Evolutionary conservation across 305 asterid genomes (phyloP).

Genomic region (Rubia tinctorum): DNA sequence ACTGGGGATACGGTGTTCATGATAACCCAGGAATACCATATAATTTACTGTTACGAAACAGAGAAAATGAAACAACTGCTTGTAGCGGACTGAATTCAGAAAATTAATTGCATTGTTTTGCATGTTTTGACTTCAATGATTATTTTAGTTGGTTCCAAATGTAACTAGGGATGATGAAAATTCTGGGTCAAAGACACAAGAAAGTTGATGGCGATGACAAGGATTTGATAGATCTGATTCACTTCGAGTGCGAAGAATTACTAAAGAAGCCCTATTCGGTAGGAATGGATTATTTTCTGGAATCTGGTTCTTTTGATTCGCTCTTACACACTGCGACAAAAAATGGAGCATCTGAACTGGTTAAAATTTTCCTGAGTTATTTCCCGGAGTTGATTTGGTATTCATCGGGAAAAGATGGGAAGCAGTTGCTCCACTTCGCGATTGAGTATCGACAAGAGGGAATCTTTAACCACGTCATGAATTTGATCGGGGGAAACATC

Average conservation of each 20-base stretch:
- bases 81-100: too few species aligned
- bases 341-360: slow-evolving; percentile 8
- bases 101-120: too few species aligned
- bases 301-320: background rate
- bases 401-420: background rate
- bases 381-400: background rate
- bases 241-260: background rate
- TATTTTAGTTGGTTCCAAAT: background rate
- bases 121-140: too few species aligned
- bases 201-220: too few species aligned
- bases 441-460: background rate
- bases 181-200: background rate
- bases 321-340: background rate
- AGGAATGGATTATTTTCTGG: background rate
- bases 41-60: too few species aligned
- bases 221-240: background rate
- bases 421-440: background rate
- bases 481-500: background rate
- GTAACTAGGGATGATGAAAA: background rate
- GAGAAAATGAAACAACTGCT: too few species aligned
- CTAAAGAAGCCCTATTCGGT: too few species aligned
- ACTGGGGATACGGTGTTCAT: too few species aligned
- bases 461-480: background rate
- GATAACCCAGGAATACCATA: too few species aligned
- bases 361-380: background rate